These are phyloP conservation scores for Mortierella sp. DNA, from an alignment of 371 early-diverging fungal genomes.

Conservation along the genomic window DNA sequence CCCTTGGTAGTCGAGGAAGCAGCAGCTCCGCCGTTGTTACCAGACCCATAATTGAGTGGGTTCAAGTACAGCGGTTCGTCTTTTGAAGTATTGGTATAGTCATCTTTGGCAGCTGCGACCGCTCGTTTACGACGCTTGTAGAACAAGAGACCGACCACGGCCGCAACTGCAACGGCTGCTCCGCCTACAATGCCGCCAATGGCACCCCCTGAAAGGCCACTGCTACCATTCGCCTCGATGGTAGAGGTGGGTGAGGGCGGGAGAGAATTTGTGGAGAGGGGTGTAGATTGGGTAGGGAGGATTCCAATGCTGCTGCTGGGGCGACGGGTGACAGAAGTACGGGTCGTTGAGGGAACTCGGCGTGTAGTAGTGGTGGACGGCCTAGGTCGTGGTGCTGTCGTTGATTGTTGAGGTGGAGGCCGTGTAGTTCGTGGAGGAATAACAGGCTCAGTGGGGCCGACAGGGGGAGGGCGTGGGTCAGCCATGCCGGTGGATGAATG, in stretches of 20 bases:
- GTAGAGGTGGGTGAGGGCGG: constrained; percentile 12
- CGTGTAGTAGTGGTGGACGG: neutral
- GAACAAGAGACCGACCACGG: constrained; percentile 55
- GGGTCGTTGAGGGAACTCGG: neutral
- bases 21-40: constrained; percentile 4
- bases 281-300: neutral
- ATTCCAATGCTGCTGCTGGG: neutral
- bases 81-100: neutral
- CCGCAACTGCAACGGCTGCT: constrained; percentile 47
- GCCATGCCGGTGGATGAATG: neutral
- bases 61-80: constrained; percentile 39
- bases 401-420: too few relatives aligned
- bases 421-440: neutral
- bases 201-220: constrained; percentile 58
- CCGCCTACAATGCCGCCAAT: constrained; percentile 62
- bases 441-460: neutral
- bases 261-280: neutral
- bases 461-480: constrained; percentile 2
- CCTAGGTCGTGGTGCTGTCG: neutral
- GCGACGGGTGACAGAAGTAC: neutral
- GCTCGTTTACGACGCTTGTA: constrained; percentile 52
- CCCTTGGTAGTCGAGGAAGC: neutral
- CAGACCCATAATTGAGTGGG: constrained; percentile 23
- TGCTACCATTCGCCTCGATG: constrained; percentile 6
- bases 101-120: neutral